Base-by-base conservation (phyloP, 139 green algal species). In the Tetradesmus obliquus region DNA sequence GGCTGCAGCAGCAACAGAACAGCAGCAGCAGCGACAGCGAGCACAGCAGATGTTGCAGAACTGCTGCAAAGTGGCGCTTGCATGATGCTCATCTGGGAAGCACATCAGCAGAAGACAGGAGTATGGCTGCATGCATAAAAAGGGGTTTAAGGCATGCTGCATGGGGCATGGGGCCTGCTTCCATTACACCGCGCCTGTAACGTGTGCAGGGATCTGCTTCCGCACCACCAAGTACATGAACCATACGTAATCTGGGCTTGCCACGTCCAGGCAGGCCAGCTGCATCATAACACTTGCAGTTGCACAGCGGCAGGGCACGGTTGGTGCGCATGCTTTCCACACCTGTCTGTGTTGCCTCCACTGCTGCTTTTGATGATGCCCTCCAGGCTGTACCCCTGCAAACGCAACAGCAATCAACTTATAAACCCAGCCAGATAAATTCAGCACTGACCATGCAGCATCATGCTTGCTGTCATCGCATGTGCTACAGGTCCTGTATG, bases 331-430 rank as follows among this genome's bases (percentile, higher is more conserved):
- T 72, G 57, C n/a, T 76, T 2, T 24, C 15, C 57, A 7, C 60
- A 90, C 86, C 86, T 90, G 53, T 83, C 71, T 24, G 86, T 90
- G 69, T 90, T 71, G 71, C 86, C 55, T 20, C 88, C 76, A n/a
- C 24, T 93, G 15, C 82, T 91, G 6, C 84, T 88, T 79, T 94
- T 96, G 45, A 97, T 93, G n/a, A 98, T 96, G 87, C 92, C 92
- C 45, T 81, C 94, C 13, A 98, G 87, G 92, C 97, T 95, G 8
- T 97, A 97, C 0, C 95, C 94, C 92, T 97, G 93, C 53, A 88
- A 17, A n/a, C 4, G 19, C n/a, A 76, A 19, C 66, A 76, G 57
- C 57, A 9, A 66, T 66, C 32, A 45, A 45, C 32, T 45, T 45
- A 45, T 45, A 45, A 45, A 45, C 32, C 7, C 57, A 66, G 57